A percentile compares a stretch with the other conserved stretches of the same genome.
Evolutionary conservation across 108 stramenopile genomes (phyloP).

Genomic region (Cyclotella baltica): DNA sequence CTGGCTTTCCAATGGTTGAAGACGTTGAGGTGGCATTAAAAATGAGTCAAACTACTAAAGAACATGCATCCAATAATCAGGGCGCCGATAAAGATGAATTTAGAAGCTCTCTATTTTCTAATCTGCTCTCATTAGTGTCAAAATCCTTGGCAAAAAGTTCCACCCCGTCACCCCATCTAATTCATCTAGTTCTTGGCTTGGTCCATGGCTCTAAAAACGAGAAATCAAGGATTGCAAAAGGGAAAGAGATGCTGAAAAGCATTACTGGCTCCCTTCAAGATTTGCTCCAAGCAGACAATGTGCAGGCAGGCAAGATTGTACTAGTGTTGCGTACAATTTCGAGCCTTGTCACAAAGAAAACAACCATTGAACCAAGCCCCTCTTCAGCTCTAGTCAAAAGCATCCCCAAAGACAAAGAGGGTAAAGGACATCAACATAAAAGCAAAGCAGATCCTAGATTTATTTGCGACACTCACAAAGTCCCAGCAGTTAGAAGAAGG

Average conservation of each 20-base stretch:
- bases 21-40: slow-evolving; percentile 40
- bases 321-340: slow-evolving; percentile 33
- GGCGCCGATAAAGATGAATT: slow-evolving; percentile 40
- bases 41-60: slow-evolving; percentile 22
- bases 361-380: slow-evolving; percentile 22
- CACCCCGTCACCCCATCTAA: slow-evolving; percentile 23
- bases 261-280: slow-evolving; percentile 7
- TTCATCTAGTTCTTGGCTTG: slow-evolving; percentile 43
- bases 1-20: slow-evolving; percentile 46
- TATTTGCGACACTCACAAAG: slow-evolving; percentile 69
- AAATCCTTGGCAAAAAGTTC: slow-evolving; percentile 12
- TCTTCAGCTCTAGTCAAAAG: slow-evolving; percentile 10
- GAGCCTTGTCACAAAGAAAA: slow-evolving; percentile 39
- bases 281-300: slow-evolving; percentile 14
- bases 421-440: slow-evolving; percentile 30
- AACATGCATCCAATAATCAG: slow-evolving; percentile 17
- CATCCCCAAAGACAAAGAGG: slow-evolving; percentile 14
- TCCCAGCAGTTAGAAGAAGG: slow-evolving; percentile 79
- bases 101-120: slow-evolving; percentile 31
- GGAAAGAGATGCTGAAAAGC: slow-evolving; percentile 28
- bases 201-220: slow-evolving; percentile 40
- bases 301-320: slow-evolving; percentile 27
- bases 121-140: slow-evolving; percentile 20
- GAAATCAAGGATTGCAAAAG: slow-evolving; percentile 41
- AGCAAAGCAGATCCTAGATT: slow-evolving; percentile 66